Percentiles rank a stretch among this genome's conserved stretches.
Evolutionary conservation across 2,329 filamentous ascomycete species (phyloP).

Genomic region (Mollisiaceae sp.): DNA sequence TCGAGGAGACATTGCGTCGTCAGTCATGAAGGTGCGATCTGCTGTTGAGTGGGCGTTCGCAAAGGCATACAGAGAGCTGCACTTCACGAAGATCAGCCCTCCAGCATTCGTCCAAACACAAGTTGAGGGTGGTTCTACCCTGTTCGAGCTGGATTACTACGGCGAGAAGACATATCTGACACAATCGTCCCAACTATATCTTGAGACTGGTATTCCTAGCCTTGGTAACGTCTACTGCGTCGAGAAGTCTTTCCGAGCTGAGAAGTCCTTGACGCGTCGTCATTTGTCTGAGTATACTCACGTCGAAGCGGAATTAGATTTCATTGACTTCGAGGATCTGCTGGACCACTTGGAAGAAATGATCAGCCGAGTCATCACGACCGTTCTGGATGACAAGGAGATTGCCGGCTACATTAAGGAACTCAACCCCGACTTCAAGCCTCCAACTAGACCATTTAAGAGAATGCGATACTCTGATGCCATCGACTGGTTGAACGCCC

Average conservation of each 20-base stretch:
- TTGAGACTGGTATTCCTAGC: conserved; percentile 90
- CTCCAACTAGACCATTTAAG: conserved; percentile 83
- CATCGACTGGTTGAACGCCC: conserved; percentile 89
- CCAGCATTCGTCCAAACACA: conserved; percentile 81
- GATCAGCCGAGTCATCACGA: conserved; percentile 65
- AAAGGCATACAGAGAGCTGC: conserved; percentile 65
- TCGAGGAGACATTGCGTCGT: conserved; percentile 69
- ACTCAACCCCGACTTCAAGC: conserved; percentile 89
- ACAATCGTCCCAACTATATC: conserved; percentile 95
- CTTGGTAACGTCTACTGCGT: conserved; percentile 97
- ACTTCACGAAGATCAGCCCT: conserved; percentile 72
- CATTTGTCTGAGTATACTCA: conserved; percentile 97
- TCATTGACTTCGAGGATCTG: conserved; percentile 90
- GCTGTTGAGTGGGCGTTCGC: conserved; percentile 72
- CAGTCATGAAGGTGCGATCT: conserved; percentile 74
- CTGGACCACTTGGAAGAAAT: conserved; percentile 85
- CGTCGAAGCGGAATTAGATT: conserved; percentile 95
- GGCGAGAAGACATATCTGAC: conserved; percentile 90
- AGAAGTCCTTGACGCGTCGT: conserved; percentile 92
- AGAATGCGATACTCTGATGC: conserved; percentile 95
- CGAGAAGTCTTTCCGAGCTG: conserved; percentile 97
- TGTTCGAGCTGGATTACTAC: conserved; percentile 58
- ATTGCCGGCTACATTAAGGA: conserved; percentile 77
- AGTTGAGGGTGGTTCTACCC: conserved; percentile 80
- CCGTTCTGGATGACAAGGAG: conserved; percentile 73